Evolutionary conservation across 2,329 filamentous ascomycete genomes (phyloP).

Genomic region (Ophiocordyceps unilateralis): DNA sequence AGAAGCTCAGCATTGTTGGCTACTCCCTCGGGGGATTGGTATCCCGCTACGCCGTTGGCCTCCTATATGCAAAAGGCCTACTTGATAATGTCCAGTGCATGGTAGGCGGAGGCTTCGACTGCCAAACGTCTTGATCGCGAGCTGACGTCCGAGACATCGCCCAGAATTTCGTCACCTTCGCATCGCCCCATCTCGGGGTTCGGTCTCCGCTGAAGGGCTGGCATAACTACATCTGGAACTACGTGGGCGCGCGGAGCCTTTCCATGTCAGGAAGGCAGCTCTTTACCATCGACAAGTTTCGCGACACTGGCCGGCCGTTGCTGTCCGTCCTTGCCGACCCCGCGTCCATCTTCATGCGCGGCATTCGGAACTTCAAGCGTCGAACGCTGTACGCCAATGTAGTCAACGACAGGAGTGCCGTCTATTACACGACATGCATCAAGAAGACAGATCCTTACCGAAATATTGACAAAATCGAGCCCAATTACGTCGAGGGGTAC

Average conservation of each 20-base stretch:
- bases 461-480: slow-evolving; percentile 46
- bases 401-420: slow-evolving; percentile 66
- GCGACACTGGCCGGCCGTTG: slow-evolving; percentile 64
- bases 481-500: slow-evolving; percentile 61
- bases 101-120: slow-evolving; percentile 23
- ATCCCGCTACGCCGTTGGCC: slow-evolving; percentile 68
- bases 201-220: slow-evolving; percentile 50
- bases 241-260: slow-evolving; percentile 64
- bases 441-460: slow-evolving; percentile 60
- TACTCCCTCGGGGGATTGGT: slow-evolving; percentile 84
- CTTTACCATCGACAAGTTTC: slow-evolving; percentile 74
- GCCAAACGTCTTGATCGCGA: slow-evolving; percentile 3
- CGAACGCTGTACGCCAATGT: slow-evolving; percentile 74
- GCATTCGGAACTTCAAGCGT: slow-evolving; percentile 57
- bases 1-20: slow-evolving; percentile 70
- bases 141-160: background rate
- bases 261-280: slow-evolving; percentile 75
- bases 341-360: slow-evolving; percentile 70
- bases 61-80: slow-evolving; percentile 65
- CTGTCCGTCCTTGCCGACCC: slow-evolving; percentile 69
- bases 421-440: slow-evolving; percentile 71
- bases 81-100: slow-evolving; percentile 68
- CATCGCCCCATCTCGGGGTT: slow-evolving; percentile 66
- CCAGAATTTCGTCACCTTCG: slow-evolving; percentile 85
- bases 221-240: slow-evolving; percentile 58